These are phyloP conservation scores for Oleoguttula mirabilis DNA, from an alignment of 495 filamentous ascomycete species.

Conservation along the genomic window DNA sequence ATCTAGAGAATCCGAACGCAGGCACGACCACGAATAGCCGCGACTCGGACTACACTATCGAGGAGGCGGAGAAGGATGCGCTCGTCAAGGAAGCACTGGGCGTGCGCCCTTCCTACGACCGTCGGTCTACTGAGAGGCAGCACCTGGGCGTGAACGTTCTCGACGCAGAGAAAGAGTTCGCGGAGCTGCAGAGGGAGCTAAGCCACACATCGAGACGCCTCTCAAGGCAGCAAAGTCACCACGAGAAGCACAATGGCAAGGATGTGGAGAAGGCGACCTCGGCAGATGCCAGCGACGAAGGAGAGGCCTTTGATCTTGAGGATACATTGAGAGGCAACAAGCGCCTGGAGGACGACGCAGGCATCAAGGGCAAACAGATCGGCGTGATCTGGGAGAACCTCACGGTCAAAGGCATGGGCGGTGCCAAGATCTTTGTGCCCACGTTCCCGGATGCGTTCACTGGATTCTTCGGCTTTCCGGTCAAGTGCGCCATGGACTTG, in stretches of 20 bases:
- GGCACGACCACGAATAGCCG: not conserved
- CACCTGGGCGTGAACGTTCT: slow-evolving; percentile 51
- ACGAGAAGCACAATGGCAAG: slow-evolving; percentile 29
- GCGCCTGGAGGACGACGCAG: slow-evolving; percentile 56
- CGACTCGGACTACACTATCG: slow-evolving; percentile 8
- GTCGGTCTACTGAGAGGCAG: slow-evolving; percentile 5
- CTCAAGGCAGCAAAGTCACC: slow-evolving; percentile 30
- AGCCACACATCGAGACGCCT: slow-evolving; percentile 42
- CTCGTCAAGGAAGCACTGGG: not conserved
- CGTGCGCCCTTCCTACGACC: not conserved
- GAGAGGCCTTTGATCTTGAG: slow-evolving; percentile 62
- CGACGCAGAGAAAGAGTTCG: slow-evolving; percentile 66
- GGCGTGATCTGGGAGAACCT: slow-evolving; percentile 70
- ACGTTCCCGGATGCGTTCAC: slow-evolving; percentile 70
- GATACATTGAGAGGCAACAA: slow-evolving; percentile 53
- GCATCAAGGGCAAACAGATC: slow-evolving; percentile 68
- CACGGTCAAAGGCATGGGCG: slow-evolving; percentile 66
- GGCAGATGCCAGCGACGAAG: slow-evolving; percentile 34
- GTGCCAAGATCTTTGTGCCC: slow-evolving; percentile 61
- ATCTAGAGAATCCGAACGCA: not conserved
- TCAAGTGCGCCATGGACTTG: slow-evolving; percentile 45
- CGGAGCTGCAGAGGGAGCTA: slow-evolving; percentile 59
- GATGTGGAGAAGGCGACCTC: slow-evolving; percentile 41
- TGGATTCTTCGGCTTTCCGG: slow-evolving; percentile 56
- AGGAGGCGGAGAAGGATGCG: slow-evolving; percentile 6